These are phyloP conservation scores for Apocynum venetum DNA, from an alignment of 257 asterid species.

Conservation along the genomic window DNA sequence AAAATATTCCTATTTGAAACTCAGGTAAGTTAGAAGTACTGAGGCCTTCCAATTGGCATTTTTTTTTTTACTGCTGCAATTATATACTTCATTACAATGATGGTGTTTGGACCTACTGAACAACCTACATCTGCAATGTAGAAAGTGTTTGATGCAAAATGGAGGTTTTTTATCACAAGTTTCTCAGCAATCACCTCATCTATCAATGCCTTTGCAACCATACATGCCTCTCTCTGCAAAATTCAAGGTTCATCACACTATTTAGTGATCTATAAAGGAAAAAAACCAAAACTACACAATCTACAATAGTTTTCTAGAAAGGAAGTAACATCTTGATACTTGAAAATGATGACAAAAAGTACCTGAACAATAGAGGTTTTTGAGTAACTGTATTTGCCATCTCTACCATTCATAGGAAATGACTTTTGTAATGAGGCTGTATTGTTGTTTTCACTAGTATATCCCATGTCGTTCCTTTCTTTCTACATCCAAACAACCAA, in stretches of 20 bases:
- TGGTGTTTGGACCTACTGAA: too few relatives aligned
- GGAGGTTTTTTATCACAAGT: neutral
- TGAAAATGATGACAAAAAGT: neutral
- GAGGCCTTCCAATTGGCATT: too few relatives aligned
- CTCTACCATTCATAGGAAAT: neutral
- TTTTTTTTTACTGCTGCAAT: too few relatives aligned
- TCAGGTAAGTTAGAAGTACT: too few relatives aligned
- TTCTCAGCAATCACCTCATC: neutral
- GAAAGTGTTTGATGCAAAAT: neutral
- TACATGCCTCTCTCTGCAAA: neutral
- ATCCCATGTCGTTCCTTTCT: neutral
- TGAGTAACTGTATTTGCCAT: neutral
- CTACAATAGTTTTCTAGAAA: too few relatives aligned
- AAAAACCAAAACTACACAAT: neutral
- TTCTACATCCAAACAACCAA: neutral
- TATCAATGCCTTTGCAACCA: neutral
- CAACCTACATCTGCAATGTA: neutral
- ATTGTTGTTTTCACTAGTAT: neutral
- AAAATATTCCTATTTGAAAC: too few relatives aligned
- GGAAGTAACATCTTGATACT: neutral
- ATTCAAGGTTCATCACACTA: neutral
- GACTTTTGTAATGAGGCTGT: neutral
- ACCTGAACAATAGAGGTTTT: neutral
- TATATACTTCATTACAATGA: too few relatives aligned
- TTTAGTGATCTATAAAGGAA: neutral